Percentiles rank a stretch among this genome's conserved stretches.
phyloP scores from a whole-genome alignment of 208 protist genomes.

The Leishmania amazonensis region DNA sequence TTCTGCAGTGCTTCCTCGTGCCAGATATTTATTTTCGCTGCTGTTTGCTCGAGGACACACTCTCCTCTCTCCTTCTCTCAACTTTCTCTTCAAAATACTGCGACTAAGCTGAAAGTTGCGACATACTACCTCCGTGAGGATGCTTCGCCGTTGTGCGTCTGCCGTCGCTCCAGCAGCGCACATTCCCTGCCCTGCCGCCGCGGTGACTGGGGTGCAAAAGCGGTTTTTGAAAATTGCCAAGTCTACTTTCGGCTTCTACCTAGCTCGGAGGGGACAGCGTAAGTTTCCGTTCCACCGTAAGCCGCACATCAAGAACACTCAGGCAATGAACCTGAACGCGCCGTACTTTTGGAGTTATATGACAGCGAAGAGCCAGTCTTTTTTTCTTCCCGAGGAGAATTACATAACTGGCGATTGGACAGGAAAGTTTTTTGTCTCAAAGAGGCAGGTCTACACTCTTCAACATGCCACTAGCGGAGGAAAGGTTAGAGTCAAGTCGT shows the following conservation, averaged over 20 bases:
- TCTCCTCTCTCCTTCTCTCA: neutral
- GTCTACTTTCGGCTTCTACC: slow-evolving; percentile 89
- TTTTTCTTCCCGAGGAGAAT: slow-evolving; percentile 88
- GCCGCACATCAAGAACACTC: slow-evolving; percentile 86
- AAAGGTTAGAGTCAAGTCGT: slow-evolving; percentile 85
- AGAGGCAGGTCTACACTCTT: slow-evolving; percentile 89
- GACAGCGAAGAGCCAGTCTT: slow-evolving; percentile 79
- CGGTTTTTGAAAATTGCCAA: slow-evolving; percentile 91
- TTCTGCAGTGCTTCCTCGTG: neutral
- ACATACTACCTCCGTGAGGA: slow-evolving; percentile 4
- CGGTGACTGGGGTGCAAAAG: slow-evolving; percentile 39
- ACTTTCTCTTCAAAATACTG: neutral
- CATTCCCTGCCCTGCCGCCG: neutral
- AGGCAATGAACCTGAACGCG: slow-evolving; percentile 85
- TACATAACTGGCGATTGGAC: slow-evolving; percentile 94
- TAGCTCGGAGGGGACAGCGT: slow-evolving; percentile 77
- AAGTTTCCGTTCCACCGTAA: slow-evolving; percentile 83
- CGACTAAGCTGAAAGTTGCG: neutral
- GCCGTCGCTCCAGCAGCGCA: slow-evolving; percentile 12
- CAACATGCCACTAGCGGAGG: slow-evolving; percentile 87
- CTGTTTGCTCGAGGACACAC: neutral
- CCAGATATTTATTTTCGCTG: neutral
- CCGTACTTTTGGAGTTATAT: slow-evolving; percentile 91
- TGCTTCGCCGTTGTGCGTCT: slow-evolving; percentile 46
- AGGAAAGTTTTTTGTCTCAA: slow-evolving; percentile 90